Base-by-base conservation (phyloP, 257 asterid species). In the Jacaranda copaia region DNA sequence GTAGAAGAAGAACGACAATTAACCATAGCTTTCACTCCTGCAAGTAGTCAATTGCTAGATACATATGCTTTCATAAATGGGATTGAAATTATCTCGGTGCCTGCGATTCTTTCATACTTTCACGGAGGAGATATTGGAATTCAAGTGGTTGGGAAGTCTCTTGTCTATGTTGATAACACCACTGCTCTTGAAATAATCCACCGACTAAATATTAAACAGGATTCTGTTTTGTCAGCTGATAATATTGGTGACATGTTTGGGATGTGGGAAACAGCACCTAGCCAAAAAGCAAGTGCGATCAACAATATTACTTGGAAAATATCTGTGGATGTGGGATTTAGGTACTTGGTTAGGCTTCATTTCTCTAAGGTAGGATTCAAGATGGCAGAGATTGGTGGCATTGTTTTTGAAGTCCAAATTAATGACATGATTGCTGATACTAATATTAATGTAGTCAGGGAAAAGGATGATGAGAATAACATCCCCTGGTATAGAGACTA, bases 301-400 rank as follows among this genome's bases (percentile, higher is more conserved):
- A 74, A 71, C 39, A 45, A 77, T 6, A 77, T 80, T 18, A 72
- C 80, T 8, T 84, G 86, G 88, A 73, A 46, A 72, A 68, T 81
- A 71, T 68, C 80, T 14, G 79, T 79, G 70, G 79, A 84, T 81
- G 75, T 81, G 65, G 88, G 88, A 51, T 84, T 84, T 68, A 63
- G 82, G 77, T 81, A 84, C 40, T 53, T 81, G 78, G 72, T 84
- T 8, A 81, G 85, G 66, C 82, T 84, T 52, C 84, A 84, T 82
- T 81, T 84, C 77, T 84, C 73, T 8, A 62, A 72, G 46, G n/a
- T 49, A 32, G 68, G 46, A 61, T 35, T 14, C 84, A 85, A 51
- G 70, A 38, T 63, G 5, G 20, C 51, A 15, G 32, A 63, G 51
- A 63, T 15, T 38, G 70, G 51, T 6, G 78, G 77, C 1, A 61